Conservation (phyloP, 1,139 yeast species). For the Pichia sp. region DNA sequence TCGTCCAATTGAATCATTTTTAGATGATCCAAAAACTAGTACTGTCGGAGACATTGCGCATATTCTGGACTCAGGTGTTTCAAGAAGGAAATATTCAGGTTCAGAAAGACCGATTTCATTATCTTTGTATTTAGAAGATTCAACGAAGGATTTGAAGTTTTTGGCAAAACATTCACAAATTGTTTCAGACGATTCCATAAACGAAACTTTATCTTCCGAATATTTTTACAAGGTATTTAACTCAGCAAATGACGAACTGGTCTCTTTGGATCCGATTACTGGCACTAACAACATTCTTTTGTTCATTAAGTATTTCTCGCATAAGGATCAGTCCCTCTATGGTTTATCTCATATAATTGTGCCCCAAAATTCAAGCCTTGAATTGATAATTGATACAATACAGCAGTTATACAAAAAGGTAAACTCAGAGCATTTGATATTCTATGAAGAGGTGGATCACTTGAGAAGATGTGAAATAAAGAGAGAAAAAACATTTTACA, state of each 20-base stretch:
- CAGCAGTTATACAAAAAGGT: too few relatives aligned
- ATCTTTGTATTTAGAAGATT: constrained; percentile 20
- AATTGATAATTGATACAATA: constrained; percentile 25
- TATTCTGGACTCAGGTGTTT: constrained; percentile 12
- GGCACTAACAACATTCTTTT: constrained; percentile 36
- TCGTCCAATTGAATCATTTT: constrained; percentile 33
- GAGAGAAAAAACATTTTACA: constrained; percentile 40
- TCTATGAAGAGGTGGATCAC: constrained; percentile 69
- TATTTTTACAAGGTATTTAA: background rate
- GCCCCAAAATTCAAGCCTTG: constrained; percentile 39
- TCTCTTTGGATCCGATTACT: constrained; percentile 13
- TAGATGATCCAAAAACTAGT: constrained; percentile 22
- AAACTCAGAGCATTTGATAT: constrained; percentile 29
- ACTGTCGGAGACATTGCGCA: constrained; percentile 21
- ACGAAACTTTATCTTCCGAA: too few relatives aligned
- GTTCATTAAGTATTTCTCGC: constrained; percentile 68
- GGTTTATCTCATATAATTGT: constrained; percentile 63
- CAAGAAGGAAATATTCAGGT: constrained; percentile 11
- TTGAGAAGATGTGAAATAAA: constrained; percentile 47
- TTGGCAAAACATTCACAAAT: constrained; percentile 1
- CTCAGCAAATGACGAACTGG: background rate
- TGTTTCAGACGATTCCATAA: too few relatives aligned
- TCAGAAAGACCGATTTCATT: constrained; percentile 12
- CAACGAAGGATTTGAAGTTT: constrained; percentile 14
- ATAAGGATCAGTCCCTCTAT: constrained; percentile 38